Percentiles rank a stretch among this genome's conserved stretches.
Conservation (phyloP, 1,284 basidiomycete genomes). For the Trichosporon sp. region DNA sequence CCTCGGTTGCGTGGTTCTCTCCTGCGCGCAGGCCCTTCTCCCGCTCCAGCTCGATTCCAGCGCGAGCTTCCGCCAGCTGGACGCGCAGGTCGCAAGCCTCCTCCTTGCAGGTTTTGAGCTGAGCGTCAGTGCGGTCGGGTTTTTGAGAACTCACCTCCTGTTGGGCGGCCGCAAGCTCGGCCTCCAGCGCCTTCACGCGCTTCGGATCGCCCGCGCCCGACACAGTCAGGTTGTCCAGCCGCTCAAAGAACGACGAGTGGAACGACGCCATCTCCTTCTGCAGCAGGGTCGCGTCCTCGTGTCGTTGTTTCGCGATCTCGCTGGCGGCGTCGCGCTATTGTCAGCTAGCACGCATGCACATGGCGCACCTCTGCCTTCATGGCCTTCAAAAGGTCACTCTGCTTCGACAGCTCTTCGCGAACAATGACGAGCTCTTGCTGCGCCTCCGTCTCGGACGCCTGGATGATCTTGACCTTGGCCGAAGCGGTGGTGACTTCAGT, state of each 20-base stretch:
- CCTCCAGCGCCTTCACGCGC: slow-evolving; percentile 8
- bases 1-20: slow-evolving; percentile 13
- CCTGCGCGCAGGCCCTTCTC: slow-evolving; percentile 15
- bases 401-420: slow-evolving; percentile 9
- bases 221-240: neutral
- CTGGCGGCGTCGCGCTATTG: slow-evolving; percentile 9
- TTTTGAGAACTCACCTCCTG: slow-evolving; percentile 3
- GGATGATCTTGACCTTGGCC: slow-evolving; percentile 3
- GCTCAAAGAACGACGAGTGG: slow-evolving; percentile 9
- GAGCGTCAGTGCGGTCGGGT: neutral
- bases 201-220: neutral
- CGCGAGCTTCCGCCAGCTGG: slow-evolving; percentile 13
- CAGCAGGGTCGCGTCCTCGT: slow-evolving; percentile 5
- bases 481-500: slow-evolving; percentile 11
- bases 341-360: neutral
- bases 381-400: slow-evolving; percentile 3
- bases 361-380: slow-evolving; percentile 9
- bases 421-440: slow-evolving; percentile 11
- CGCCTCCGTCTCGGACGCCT: slow-evolving; percentile 10
- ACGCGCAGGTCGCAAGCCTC: slow-evolving; percentile 12
- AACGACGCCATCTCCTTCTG: slow-evolving; percentile 7
- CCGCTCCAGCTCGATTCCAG: slow-evolving; percentile 11
- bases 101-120: neutral
- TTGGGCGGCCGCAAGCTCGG: neutral
- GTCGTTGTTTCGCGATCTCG: slow-evolving; percentile 10